A percentile compares a stretch with the other conserved stretches of the same genome.
These are phyloP conservation scores for Exserohilum turcica DNA, from an alignment of 2,329 filamentous ascomycete genomes.

Conservation along the genomic window DNA sequence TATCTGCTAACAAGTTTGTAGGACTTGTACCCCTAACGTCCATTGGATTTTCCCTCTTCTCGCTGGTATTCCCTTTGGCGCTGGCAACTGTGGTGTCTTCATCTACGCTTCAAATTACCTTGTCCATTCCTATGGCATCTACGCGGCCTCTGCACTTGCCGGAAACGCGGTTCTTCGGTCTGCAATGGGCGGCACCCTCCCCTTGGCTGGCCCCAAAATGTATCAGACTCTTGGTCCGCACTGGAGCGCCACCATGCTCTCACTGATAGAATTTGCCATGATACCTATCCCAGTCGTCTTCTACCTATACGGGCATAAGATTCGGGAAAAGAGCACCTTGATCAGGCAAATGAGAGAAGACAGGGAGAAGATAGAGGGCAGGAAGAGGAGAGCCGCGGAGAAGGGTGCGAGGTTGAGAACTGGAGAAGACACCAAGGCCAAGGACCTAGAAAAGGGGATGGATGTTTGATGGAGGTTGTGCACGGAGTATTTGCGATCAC, in stretches of 20 bases:
- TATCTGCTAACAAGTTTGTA: background rate
- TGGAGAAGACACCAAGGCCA: background rate
- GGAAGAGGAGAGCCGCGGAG: constrained; percentile 46
- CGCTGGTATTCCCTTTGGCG: constrained; percentile 78
- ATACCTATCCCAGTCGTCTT: constrained; percentile 83
- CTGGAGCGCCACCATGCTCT: constrained; percentile 79
- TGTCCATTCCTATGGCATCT: constrained; percentile 78
- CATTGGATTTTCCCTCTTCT: constrained; percentile 82
- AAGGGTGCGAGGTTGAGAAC: constrained; percentile 47
- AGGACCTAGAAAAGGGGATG: constrained; percentile 19
- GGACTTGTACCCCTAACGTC: constrained; percentile 69
- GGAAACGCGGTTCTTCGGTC: constrained; percentile 78
- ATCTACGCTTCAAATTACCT: constrained; percentile 84
- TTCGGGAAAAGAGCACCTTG: constrained; percentile 60
- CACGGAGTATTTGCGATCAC: background rate
- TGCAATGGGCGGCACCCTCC: constrained; percentile 76
- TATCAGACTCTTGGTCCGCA: constrained; percentile 66
- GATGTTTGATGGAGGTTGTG: constrained; percentile 8
- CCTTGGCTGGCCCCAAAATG: constrained; percentile 73
- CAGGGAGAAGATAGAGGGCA: constrained; percentile 49
- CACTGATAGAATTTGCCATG: constrained; percentile 71
- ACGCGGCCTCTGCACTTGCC: constrained; percentile 78
- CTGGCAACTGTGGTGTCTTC: constrained; percentile 77
- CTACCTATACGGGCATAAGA: constrained; percentile 65
- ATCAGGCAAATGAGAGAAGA: constrained; percentile 57